A percentile compares a stretch with the other conserved stretches of the same genome.
These are phyloP conservation scores for Pseudozyma pruni DNA, from an alignment of 1,284 basidiomycete species.

Conservation along the genomic window DNA sequence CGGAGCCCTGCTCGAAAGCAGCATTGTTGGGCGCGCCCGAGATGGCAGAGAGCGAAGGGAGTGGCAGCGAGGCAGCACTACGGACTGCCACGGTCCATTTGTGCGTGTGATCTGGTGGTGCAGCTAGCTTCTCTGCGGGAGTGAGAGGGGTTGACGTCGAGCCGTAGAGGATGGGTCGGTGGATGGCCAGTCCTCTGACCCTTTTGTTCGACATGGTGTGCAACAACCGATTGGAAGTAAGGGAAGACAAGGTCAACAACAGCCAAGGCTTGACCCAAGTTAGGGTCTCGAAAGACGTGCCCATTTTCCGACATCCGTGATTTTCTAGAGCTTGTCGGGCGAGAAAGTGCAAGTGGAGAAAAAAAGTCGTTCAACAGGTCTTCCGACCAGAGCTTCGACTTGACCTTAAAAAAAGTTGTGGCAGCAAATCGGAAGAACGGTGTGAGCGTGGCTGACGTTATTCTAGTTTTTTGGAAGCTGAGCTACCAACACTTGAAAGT, in stretches of 20 bases:
- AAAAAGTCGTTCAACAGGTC: slow-evolving; percentile 3
- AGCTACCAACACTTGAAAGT: slow-evolving; percentile 7
- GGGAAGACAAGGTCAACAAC: not conserved
- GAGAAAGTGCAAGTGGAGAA: slow-evolving; percentile 33
- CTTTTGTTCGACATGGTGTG: slow-evolving; percentile 46
- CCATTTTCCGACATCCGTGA: slow-evolving; percentile 25
- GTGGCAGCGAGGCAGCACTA: slow-evolving; percentile 70
- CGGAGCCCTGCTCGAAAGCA: slow-evolving; percentile 30
- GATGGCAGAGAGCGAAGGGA: slow-evolving; percentile 65
- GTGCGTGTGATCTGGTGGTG: slow-evolving; percentile 84
- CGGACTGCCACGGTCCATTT: slow-evolving; percentile 96
- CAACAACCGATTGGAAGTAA: not conserved
- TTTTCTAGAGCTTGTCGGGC: slow-evolving; percentile 14
- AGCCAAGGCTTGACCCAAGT: not conserved
- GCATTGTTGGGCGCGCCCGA: slow-evolving; percentile 26
- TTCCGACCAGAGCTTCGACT: slow-evolving; percentile 10
- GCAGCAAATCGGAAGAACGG: slow-evolving; percentile 9
- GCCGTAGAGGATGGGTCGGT: slow-evolving; percentile 92
- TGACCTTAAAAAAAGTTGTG: not conserved
- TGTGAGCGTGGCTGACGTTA: slow-evolving; percentile 24
- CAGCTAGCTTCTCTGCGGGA: slow-evolving; percentile 76
- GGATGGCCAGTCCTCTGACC: slow-evolving; percentile 78
- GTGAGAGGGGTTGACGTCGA: slow-evolving; percentile 89
- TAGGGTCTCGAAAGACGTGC: slow-evolving; percentile 29
- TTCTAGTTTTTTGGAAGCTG: slow-evolving; percentile 20